Evolutionary conservation across 768 basidiomycete species (phyloP), one percentile per base, ranked within the genome.

Genomic region (Mrakia hoshinonis): DNA sequence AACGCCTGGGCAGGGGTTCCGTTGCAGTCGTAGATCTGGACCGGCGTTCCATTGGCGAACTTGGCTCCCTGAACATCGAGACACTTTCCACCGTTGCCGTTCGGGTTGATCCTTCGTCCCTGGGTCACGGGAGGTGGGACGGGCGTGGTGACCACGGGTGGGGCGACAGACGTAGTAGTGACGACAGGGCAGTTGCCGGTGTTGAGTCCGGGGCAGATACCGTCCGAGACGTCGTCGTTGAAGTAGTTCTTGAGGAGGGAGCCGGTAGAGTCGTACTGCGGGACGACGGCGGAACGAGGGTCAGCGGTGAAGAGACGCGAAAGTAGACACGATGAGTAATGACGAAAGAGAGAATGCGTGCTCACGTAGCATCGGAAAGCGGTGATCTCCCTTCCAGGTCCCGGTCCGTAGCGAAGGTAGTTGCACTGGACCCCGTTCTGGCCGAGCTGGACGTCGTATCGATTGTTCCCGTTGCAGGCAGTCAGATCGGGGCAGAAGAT

Each of bases 1-100:
- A 31, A 61, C 7, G 31, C n/a, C 36, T 61, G 58, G 36, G 58
- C 58, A n/a, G 58, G 58, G 36, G 58, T 61, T 20, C 58, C 36
- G 36, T 61, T 61, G 58, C 58, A 61, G 22, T 61, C 58, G 58
- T 61, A 61, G 58, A 61, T 61, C 58, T 61, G 58, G 6, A 61
- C 58, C 5, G 58, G 58, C n/a, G 58, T 61, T 1, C 58, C 58
- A 10, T 61, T 61, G 31, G 58, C 58, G 20, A 20, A 61, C 9
- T 4, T 7, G 22, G 58, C 58, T 9, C 29, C 58, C 22, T 36
- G 31, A 1, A 61, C 58, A 11, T 61, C 58, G 1, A 61, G 36
- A 12, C 58, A 61, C 58, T 61, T 61, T 22, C 15, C 22, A 36
- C 34, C 22, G 34, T 61, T 61, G 11, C 58, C 15, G 58, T 61